Conservation (phyloP, 257 asterid species). For the Rubia yunnanensis region DNA sequence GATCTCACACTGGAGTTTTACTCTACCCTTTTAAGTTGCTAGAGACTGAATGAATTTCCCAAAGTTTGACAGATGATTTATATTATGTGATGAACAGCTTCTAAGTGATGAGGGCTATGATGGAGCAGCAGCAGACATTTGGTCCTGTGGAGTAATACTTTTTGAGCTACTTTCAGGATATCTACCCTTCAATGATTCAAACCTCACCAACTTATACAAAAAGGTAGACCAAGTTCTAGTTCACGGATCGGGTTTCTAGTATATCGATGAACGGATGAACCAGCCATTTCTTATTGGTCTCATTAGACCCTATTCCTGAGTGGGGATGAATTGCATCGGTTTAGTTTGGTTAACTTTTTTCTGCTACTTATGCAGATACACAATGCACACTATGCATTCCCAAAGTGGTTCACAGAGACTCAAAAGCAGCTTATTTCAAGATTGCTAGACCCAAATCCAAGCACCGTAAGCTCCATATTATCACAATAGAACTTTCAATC, state of each 20-base stretch:
- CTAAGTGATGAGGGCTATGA: slow-evolving; percentile 16
- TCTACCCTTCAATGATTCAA: slow-evolving; percentile 21
- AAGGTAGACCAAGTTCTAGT: slow-evolving; percentile 9
- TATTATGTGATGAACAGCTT: slow-evolving; percentile 15
- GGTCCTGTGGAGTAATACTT: slow-evolving; percentile 32
- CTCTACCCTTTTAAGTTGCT: background rate
- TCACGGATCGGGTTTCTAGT: background rate
- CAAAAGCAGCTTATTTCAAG: slow-evolving; percentile 20
- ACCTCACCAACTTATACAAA: slow-evolving; percentile 18
- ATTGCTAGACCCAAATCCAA: slow-evolving; percentile 21
- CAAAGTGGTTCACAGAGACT: slow-evolving; percentile 19
- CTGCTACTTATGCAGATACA: slow-evolving; percentile 13
- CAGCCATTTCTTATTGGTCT: too few species aligned
- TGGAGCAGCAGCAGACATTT: slow-evolving; percentile 27
- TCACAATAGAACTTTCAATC: background rate
- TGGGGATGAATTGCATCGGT: too few species aligned
- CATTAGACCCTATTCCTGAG: too few species aligned
- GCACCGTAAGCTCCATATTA: slow-evolving; percentile 12
- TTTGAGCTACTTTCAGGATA: slow-evolving; percentile 23
- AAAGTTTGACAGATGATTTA: background rate
- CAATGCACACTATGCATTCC: slow-evolving; percentile 20
- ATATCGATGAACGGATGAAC: too few species aligned
- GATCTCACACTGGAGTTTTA: background rate
- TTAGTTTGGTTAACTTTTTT: background rate
- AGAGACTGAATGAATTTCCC: background rate